Conservation (phyloP, 2,329 filamentous ascomycete genomes). For the Aspergillus ibericus region DNA sequence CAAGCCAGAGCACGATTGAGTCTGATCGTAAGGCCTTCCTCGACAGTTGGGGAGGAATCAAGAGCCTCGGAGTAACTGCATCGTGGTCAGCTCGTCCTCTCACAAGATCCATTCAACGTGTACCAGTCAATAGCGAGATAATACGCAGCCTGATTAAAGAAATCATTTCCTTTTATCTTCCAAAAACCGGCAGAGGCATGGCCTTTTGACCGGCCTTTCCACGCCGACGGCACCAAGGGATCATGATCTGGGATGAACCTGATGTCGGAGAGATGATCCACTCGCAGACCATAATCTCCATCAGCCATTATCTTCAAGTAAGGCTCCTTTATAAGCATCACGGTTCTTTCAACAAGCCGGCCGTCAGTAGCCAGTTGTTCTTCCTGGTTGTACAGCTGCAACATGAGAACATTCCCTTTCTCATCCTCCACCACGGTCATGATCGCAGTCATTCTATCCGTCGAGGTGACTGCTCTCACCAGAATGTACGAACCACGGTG, state of each 20-base stretch:
- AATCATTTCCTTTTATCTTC: slow-evolving; percentile 37
- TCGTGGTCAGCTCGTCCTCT: slow-evolving; percentile 4
- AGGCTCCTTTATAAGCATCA: slow-evolving; percentile 55
- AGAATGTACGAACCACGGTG: slow-evolving; percentile 40
- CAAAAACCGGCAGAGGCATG: slow-evolving; percentile 12
- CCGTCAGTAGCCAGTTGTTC: slow-evolving; percentile 33
- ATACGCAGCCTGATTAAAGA: slow-evolving; percentile 13
- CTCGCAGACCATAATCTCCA: slow-evolving; percentile 47
- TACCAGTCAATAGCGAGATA: slow-evolving; percentile 30
- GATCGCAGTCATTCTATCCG: slow-evolving; percentile 32
- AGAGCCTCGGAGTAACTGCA: slow-evolving; percentile 43
- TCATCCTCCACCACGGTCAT: slow-evolving; percentile 46
- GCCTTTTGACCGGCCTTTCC: slow-evolving; percentile 22
- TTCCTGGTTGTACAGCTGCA: slow-evolving; percentile 48
- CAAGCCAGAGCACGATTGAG: slow-evolving; percentile 41
- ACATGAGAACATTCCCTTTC: slow-evolving; percentile 31
- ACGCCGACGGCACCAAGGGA: slow-evolving; percentile 42
- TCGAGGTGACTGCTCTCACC: slow-evolving; percentile 31
- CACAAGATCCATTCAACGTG: background rate
- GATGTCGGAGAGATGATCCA: slow-evolving; percentile 57
- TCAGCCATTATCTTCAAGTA: slow-evolving; percentile 48
- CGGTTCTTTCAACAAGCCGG: slow-evolving; percentile 34
- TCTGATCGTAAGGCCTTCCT: slow-evolving; percentile 35
- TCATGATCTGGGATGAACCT: slow-evolving; percentile 40
- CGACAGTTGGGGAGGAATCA: slow-evolving; percentile 29